Evolutionary conservation across 371 early-diverging fungal species (phyloP).

Genomic region (Rhizopus microsporus): DNA sequence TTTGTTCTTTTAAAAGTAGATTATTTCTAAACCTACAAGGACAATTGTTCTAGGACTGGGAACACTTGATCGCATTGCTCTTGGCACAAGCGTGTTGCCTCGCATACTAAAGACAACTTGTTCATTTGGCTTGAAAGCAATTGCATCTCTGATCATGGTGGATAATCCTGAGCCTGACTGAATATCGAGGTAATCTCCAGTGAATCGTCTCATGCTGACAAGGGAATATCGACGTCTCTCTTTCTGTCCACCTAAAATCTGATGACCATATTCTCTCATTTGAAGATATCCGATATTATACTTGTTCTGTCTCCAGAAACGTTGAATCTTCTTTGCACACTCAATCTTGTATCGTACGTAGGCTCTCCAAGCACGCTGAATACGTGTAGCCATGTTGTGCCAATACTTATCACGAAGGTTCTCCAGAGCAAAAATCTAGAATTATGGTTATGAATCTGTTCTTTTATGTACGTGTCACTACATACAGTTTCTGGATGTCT

Average conservation of each 20-base stretch:
- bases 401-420: slow-evolving; percentile 93
- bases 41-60: slow-evolving; percentile 78
- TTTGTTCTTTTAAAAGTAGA: not conserved
- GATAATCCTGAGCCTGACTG: slow-evolving; percentile 67
- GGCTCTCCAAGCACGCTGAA: slow-evolving; percentile 89
- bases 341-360: slow-evolving; percentile 75
- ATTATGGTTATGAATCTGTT: not conserved
- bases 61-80: slow-evolving; percentile 77
- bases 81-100: slow-evolving; percentile 70
- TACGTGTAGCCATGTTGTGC: slow-evolving; percentile 94
- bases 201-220: slow-evolving; percentile 80
- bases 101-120: slow-evolving; percentile 68
- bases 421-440: slow-evolving; percentile 86
- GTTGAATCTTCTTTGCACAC: slow-evolving; percentile 78
- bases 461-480: not conserved
- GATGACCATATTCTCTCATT: slow-evolving; percentile 90
- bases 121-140: slow-evolving; percentile 58
- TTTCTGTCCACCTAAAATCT: slow-evolving; percentile 87
- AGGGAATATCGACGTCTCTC: slow-evolving; percentile 90
- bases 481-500: slow-evolving; percentile 89
- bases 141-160: slow-evolving; percentile 64
- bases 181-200: slow-evolving; percentile 91
- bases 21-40: slow-evolving; percentile 40
- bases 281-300: slow-evolving; percentile 88
- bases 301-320: slow-evolving; percentile 88